Evolutionary conservation across 352 stramenopile genomes (phyloP).

Genomic region (Aphanomyces astaci): DNA sequence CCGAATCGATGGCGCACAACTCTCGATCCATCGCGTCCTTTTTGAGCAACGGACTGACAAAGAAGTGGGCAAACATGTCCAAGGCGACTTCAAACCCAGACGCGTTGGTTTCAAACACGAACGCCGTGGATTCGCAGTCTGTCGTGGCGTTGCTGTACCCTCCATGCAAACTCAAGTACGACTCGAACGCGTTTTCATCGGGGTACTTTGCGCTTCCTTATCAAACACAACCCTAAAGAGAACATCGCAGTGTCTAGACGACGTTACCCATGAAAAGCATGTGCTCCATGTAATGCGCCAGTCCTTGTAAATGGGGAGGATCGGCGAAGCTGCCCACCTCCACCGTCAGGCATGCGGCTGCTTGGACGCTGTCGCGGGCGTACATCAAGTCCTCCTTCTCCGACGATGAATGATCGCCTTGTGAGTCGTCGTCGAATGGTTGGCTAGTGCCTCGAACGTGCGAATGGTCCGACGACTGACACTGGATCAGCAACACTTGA

Average conservation of each 20-base stretch:
- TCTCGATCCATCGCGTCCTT: constrained; percentile 47
- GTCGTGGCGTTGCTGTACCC: constrained; percentile 80
- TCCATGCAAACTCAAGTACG: constrained; percentile 60
- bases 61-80: constrained; percentile 86
- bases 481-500: constrained; percentile 55
- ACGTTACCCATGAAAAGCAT: constrained; percentile 59
- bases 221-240: background rate
- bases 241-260: background rate
- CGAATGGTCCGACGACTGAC: constrained; percentile 21
- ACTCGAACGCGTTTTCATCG: constrained; percentile 81
- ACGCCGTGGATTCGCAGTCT: constrained; percentile 76
- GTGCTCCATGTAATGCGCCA: constrained; percentile 59
- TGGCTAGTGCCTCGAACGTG: background rate
- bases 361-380: background rate
- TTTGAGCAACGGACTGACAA: constrained; percentile 62
- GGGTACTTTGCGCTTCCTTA: constrained; percentile 64
- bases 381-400: background rate
- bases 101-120: constrained; percentile 69
- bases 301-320: constrained; percentile 25
- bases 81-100: constrained; percentile 33
- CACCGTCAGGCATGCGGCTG: constrained; percentile 34
- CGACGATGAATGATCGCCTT: background rate
- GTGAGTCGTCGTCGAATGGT: background rate
- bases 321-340: constrained; percentile 36
- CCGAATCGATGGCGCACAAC: constrained; percentile 50